Percentiles rank a stretch among this genome's conserved stretches.
These are phyloP conservation scores for Cucurbita argyrosperma DNA, from an alignment of 306 rosid genomes.

Conservation along the genomic window DNA sequence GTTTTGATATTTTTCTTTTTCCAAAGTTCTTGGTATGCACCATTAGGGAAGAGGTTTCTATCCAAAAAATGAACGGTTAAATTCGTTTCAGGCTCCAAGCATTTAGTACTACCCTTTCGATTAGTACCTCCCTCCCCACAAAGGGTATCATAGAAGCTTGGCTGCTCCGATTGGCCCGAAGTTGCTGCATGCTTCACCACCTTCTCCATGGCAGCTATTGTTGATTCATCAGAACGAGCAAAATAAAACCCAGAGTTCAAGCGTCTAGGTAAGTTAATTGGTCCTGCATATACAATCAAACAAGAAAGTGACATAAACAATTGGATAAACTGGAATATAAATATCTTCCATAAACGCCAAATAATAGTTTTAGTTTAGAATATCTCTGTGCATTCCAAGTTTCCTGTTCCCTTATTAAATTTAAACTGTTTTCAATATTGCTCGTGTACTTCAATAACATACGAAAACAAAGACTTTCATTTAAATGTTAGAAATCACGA, in stretches of 20 bases:
- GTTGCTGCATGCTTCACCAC: conserved; percentile 81
- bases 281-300: conserved; percentile 21
- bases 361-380: neutral
- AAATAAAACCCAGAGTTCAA: conserved; percentile 93
- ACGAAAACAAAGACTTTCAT: neutral
- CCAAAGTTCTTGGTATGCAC: conserved; percentile 76
- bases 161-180: conserved; percentile 83
- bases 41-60: conserved; percentile 79
- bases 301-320: neutral
- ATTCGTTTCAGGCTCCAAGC: conserved; percentile 75
- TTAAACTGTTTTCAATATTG: neutral
- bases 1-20: conserved; percentile 30
- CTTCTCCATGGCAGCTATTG: conserved; percentile 72
- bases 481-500: neutral
- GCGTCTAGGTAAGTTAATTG: conserved; percentile 83
- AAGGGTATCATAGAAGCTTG: conserved; percentile 83
- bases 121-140: conserved; percentile 66
- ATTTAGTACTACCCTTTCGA: conserved; percentile 37
- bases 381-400: neutral
- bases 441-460: neutral
- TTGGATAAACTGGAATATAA: neutral
- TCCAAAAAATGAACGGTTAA: conserved; percentile 66
- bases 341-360: neutral
- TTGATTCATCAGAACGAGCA: conserved; percentile 55
- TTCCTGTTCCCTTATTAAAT: neutral